Evolutionary conservation across 305 asterid genomes (phyloP).

Genomic region (Andrographis paniculata): DNA sequence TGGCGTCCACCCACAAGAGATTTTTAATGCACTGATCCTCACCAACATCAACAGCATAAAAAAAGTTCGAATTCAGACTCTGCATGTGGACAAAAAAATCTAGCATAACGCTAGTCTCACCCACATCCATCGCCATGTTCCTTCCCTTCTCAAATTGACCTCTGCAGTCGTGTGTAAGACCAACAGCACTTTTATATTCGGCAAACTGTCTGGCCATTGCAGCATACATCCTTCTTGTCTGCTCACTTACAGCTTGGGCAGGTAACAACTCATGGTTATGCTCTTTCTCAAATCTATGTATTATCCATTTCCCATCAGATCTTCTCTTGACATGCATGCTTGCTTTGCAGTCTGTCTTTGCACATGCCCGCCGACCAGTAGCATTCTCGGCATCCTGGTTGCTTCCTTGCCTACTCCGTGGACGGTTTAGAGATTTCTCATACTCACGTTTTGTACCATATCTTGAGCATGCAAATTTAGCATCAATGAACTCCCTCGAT

Average conservation of each 20-base stretch:
- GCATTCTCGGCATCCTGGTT: slow-evolving; percentile 81
- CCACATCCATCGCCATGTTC: slow-evolving; percentile 51
- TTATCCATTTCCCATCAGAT: slow-evolving; percentile 86
- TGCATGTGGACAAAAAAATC: slow-evolving; percentile 77
- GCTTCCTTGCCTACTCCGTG: slow-evolving; percentile 77
- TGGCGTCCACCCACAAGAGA: slow-evolving; percentile 83
- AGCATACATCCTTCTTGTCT: slow-evolving; percentile 88
- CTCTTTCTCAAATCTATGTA: slow-evolving; percentile 89
- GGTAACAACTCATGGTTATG: slow-evolving; percentile 93
- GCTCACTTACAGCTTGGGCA: slow-evolving; percentile 96
- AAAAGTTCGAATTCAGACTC: slow-evolving; percentile 64
- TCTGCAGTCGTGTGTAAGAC: slow-evolving; percentile 59
- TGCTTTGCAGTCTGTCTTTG: slow-evolving; percentile 94
- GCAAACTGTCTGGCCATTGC: slow-evolving; percentile 90
- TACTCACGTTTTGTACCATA: slow-evolving; percentile 87
- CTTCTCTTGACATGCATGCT: slow-evolving; percentile 96
- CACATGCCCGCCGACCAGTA: slow-evolving; percentile 85
- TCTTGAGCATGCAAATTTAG: slow-evolving; percentile 66
- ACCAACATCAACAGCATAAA: slow-evolving; percentile 69
- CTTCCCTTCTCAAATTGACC: slow-evolving; percentile 69
- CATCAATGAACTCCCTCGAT: slow-evolving; percentile 79
- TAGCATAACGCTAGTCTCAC: slow-evolving; percentile 46
- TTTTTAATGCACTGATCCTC: slow-evolving; percentile 70
- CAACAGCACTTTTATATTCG: slow-evolving; percentile 78
- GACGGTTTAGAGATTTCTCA: slow-evolving; percentile 73